Evolutionary conservation across 106 monocot species (phyloP).

Genomic region (Agapanthus africanus): DNA sequence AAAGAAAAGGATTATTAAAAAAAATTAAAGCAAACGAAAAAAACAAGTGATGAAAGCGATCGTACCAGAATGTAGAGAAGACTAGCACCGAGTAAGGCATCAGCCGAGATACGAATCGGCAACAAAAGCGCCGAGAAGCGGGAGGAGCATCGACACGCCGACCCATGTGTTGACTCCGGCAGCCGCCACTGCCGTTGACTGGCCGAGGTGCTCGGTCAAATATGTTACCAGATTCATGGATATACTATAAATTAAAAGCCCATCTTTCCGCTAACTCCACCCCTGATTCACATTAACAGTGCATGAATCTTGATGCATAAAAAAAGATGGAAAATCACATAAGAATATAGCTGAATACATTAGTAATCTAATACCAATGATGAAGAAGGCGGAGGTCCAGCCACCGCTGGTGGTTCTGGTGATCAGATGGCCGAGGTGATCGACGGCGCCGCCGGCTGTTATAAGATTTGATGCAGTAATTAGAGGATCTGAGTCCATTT

Average conservation of each 20-base stretch:
- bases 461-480: too few species aligned
- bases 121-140: background rate
- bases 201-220: background rate
- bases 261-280: constrained; percentile 3
- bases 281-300: too few species aligned
- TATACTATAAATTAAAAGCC: background rate
- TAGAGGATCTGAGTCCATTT: constrained; percentile 12
- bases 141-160: background rate
- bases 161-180: background rate
- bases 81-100: background rate
- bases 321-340: background rate
- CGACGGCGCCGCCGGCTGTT: constrained; percentile 4
- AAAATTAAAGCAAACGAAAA: too few species aligned
- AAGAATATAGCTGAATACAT: background rate
- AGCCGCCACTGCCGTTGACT: background rate
- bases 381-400: constrained; percentile 40
- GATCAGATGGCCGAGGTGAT: constrained; percentile 30
- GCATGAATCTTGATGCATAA: too few species aligned
- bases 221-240: constrained; percentile 6
- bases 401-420: constrained; percentile 24
- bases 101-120: constrained; percentile 1
- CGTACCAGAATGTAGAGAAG: constrained; percentile 1
- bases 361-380: constrained; percentile 18
- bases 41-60: too few species aligned
- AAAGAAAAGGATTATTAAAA: too few species aligned